A percentile compares a stretch with the other conserved stretches of the same genome.
Evolutionary conservation across 2,329 filamentous ascomycete species (phyloP).

Genomic region (Penicillium hesseltinei): DNA sequence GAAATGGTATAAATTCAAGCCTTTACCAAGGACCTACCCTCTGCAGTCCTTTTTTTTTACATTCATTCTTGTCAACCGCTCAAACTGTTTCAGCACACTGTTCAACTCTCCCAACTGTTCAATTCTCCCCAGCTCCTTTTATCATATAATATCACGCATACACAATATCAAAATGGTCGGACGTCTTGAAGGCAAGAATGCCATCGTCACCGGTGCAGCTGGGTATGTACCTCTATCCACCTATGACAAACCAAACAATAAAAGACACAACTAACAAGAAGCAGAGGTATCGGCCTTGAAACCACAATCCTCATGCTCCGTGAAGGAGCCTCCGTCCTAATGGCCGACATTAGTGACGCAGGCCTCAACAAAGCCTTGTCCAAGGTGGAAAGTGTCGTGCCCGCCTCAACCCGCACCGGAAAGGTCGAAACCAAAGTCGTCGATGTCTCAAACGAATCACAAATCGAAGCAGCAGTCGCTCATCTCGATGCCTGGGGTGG

Average conservation of each 20-base stretch:
- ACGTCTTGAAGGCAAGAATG: conserved; percentile 62
- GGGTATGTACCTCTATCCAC: conserved; percentile 57
- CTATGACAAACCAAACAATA: not conserved
- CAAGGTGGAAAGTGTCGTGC: conserved; percentile 74
- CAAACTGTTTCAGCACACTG: not conserved
- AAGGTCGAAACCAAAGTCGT: conserved; percentile 28
- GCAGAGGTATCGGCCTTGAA: conserved; percentile 83
- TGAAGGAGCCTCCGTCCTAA: conserved; percentile 80
- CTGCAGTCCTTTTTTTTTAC: not conserved
- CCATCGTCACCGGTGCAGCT: conserved; percentile 78
- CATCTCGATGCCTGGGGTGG: conserved; percentile 80
- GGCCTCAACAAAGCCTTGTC: conserved; percentile 73
- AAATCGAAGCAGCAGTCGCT: conserved; percentile 73
- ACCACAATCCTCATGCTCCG: conserved; percentile 84
- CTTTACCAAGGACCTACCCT: not conserved
- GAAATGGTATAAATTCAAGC: conserved; percentile 54
- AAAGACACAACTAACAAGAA: not conserved
- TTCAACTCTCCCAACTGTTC: too few species aligned
- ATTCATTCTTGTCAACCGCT: not conserved
- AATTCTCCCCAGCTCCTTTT: not conserved
- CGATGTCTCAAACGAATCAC: conserved; percentile 81
- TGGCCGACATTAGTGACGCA: conserved; percentile 78
- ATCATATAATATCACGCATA: not conserved
- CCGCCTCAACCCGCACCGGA: conserved; percentile 33
- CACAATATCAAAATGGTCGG: conserved; percentile 7